Base-by-base conservation (phyloP, 2,329 filamentous ascomycete genomes). In the Arthrobotrys sphaeroides region DNA sequence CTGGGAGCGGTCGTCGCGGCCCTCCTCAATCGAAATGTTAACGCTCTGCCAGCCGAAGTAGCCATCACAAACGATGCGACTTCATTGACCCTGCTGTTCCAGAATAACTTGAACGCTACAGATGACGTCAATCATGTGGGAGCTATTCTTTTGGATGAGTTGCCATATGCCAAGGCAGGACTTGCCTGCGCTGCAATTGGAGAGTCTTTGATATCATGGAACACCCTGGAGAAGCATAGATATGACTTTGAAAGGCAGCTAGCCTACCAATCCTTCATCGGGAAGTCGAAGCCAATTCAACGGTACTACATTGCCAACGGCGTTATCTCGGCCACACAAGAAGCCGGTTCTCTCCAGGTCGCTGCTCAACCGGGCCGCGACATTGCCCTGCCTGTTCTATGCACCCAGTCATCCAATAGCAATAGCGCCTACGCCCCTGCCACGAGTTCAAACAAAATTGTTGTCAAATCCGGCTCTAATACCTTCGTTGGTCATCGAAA, bases 51-150 rank as follows among this genome's bases (percentile, higher is more conserved):
- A 36, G 38, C 51, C 31, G 51, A 55, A 1, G 22, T 55, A 3
- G 31, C 31, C 9, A 28, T 6, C 10, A 55, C 70, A 6, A 85
- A 84, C 70, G 77, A 81, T 9, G 78, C 82, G 22, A 84, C 83
- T 0, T 86, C 85, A 0, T 78, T 87, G 62, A 86, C 85, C 0
- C 81, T 87, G 5, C 79, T 87, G 6, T 87, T 85, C 73, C 85
- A 87, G 78, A 87, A 87, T 80, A 87, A 87, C 42, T 81, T 87
- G 22, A 88, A 88, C 78, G 82, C 81, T 5, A 84, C 85, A 0
- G 86, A 88, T 74, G 85, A 87, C 80, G 81, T 79, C 24, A 87
- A 87, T 75, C 86, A 87, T 78, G 81, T 85, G 16, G 84, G 85
- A 9, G 85, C 85, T 2, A 83, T 87, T 45, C 80, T 87, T 5